Evolutionary conservation across 495 filamentous ascomycete species (phyloP), one percentile per base, ranked within the genome.

Genomic region (Oidiodendron maius): DNA sequence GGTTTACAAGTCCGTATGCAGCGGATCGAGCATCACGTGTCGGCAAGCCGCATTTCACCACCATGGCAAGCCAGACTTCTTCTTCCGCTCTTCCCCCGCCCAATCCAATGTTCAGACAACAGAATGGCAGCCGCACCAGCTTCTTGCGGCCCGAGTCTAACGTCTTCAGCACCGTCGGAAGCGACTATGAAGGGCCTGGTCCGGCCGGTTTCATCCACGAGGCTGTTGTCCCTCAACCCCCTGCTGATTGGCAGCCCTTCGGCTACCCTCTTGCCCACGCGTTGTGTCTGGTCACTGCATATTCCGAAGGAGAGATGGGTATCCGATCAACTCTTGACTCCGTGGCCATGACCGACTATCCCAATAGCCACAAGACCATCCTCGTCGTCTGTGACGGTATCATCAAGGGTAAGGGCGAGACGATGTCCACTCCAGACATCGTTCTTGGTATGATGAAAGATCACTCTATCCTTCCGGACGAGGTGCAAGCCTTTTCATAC

Each of bases 291-390:
- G 90, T 99, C 26, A 99, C 94, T 9, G 91, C 90, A 50, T 99
- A 99, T 62, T 99, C 94, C 0, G 94, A 99, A 69, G 93, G 94
- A 25, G 88, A 89, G 58, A 80, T 93, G 20, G 94, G 90, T 56
- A 75, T 99, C 40, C 82, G 94, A 17, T 94, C 91, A 10, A 99
- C 94, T 3, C 67, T 99, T 16, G 91, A 99, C 66, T 97, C 94
- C 0, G 83, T 99, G 64, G 93, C 91, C 22, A 91, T 87, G 71
- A 99, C 94, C 8, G 94, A 99, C 61, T 99, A 97, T 56, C 94
- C 94, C 5, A 97, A 97, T 74, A 96, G 90, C 64, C 94, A 99
- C 72, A 99, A 97, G 64, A 79, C 87, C 15, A 89, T 99, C 57
- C 71, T 99, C 34, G 88, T 96, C 51, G 86, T 99, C 53, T 97